Percentiles rank a stretch among this genome's conserved stretches.
phyloP scores from a whole-genome alignment of 768 basidiomycete genomes.

The Amanita brunnescens region DNA sequence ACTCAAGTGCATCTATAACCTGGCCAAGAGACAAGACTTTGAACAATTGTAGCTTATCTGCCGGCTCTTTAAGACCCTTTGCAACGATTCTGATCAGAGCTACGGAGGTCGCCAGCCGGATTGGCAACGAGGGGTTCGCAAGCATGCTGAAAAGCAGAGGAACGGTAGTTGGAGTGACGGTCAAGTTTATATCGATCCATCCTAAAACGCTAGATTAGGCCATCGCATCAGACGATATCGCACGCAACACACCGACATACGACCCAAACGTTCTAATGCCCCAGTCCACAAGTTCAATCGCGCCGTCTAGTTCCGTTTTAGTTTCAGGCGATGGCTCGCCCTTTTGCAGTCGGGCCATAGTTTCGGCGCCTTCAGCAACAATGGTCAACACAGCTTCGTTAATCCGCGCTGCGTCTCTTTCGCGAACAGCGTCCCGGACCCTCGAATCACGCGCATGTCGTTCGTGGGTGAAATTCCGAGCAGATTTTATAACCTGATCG shows the following conservation, averaged over 20 bases:
- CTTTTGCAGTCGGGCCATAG: constrained; percentile 46
- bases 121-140: constrained; percentile 64
- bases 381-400: constrained; percentile 85
- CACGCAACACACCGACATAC: constrained; percentile 72
- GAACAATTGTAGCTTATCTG: constrained; percentile 83
- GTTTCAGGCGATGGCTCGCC: constrained; percentile 29
- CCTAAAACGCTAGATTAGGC: constrained; percentile 34
- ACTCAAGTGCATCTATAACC: constrained; percentile 74
- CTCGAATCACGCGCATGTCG: constrained; percentile 77
- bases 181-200: constrained; percentile 97
- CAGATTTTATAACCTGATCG: constrained; percentile 88
- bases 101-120: constrained; percentile 78
- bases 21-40: constrained; percentile 81
- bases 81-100: constrained; percentile 76
- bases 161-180: constrained; percentile 85
- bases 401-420: constrained; percentile 77
- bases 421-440: constrained; percentile 84
- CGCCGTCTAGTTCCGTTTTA: constrained; percentile 42
- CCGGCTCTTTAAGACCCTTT: constrained; percentile 89
- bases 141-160: constrained; percentile 79
- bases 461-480: constrained; percentile 58
- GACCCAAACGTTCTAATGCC: constrained; percentile 89
- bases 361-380: constrained; percentile 60
- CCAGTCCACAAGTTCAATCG: constrained; percentile 80
- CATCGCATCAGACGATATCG: neutral